A percentile compares a stretch with the other conserved stretches of the same genome.
phyloP scores from a whole-genome alignment of 2,329 filamentous ascomycete genomes.

The Akanthomyces dipterigenus region DNA sequence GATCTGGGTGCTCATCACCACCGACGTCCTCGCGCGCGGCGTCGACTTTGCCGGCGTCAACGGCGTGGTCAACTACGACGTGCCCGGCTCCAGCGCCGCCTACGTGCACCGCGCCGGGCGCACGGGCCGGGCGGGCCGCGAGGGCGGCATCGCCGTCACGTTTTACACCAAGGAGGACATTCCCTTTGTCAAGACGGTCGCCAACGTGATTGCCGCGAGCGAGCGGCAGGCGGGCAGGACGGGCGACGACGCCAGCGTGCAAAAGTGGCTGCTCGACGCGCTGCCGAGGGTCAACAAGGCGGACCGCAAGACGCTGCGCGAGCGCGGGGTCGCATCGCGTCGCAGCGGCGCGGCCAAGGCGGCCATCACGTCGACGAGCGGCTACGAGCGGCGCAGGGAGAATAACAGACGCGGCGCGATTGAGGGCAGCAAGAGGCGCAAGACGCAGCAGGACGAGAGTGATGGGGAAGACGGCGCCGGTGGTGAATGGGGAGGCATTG shows the following conservation, averaged over 20 bases:
- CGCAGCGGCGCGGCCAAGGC: constrained; percentile 35
- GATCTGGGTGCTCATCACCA: constrained; percentile 95
- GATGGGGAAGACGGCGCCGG: constrained; percentile 25
- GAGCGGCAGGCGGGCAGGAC: constrained; percentile 61
- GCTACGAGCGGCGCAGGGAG: constrained; percentile 63
- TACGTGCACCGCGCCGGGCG: constrained; percentile 93
- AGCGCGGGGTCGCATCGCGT: constrained; percentile 71
- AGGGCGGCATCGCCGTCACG: constrained; percentile 84
- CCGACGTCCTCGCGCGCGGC: constrained; percentile 83
- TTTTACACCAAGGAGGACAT: constrained; percentile 96
- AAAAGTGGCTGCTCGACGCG: constrained; percentile 83
- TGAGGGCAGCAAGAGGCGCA: constrained; percentile 52
- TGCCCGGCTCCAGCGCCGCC: constrained; percentile 79
- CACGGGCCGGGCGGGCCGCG: constrained; percentile 79
- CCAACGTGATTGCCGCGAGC: constrained; percentile 81
- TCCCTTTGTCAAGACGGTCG: constrained; percentile 79
- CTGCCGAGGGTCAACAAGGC: constrained; percentile 79
- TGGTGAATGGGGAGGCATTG: constrained; percentile 43
- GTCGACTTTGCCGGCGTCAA: constrained; percentile 95
- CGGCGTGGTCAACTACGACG: constrained; percentile 95
- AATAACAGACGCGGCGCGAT: constrained; percentile 60
- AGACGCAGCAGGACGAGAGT: constrained; percentile 26
- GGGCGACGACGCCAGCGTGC: constrained; percentile 52
- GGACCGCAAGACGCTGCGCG: constrained; percentile 75
- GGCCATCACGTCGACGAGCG: constrained; percentile 77